phyloP scores from a whole-genome alignment of 2,329 filamentous ascomycete genomes.

The Hypoxylon sp. region DNA sequence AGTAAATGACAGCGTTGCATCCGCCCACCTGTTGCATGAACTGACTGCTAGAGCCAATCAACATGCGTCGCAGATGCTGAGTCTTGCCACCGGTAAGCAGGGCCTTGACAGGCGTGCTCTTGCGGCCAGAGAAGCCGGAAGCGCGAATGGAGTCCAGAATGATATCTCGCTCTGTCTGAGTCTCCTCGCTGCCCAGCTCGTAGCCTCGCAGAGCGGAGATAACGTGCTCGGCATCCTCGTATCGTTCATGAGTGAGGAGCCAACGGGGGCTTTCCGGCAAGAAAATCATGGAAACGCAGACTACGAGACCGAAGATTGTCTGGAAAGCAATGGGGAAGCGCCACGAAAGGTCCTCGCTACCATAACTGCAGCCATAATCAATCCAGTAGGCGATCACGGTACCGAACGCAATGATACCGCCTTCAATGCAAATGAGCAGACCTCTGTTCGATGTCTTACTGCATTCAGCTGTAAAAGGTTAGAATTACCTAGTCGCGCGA shows the following conservation, averaged over 20 bases:
- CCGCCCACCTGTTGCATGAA: slow-evolving; percentile 74
- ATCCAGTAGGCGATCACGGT: slow-evolving; percentile 65
- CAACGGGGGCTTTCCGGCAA: slow-evolving; percentile 64
- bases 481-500: slow-evolving; percentile 20
- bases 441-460: slow-evolving; percentile 61
- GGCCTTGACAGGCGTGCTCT: slow-evolving; percentile 65
- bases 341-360: slow-evolving; percentile 63
- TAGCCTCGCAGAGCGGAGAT: slow-evolving; percentile 57
- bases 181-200: slow-evolving; percentile 68
- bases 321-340: slow-evolving; percentile 69
- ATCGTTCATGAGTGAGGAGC: slow-evolving; percentile 64
- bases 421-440: slow-evolving; percentile 62
- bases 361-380: slow-evolving; percentile 65
- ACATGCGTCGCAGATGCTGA: slow-evolving; percentile 75
- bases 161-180: slow-evolving; percentile 70
- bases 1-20: slow-evolving; percentile 72
- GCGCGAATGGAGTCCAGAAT: slow-evolving; percentile 75
- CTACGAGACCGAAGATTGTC: slow-evolving; percentile 61
- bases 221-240: slow-evolving; percentile 59
- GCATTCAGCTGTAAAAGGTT: slow-evolving; percentile 57
- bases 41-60: slow-evolving; percentile 71
- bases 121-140: slow-evolving; percentile 62
- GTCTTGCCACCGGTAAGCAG: slow-evolving; percentile 74
- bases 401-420: slow-evolving; percentile 62
- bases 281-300: slow-evolving; percentile 61